Base-by-base conservation (phyloP, 2,329 filamentous ascomycete species). In the Cytospora schulzeri region DNA sequence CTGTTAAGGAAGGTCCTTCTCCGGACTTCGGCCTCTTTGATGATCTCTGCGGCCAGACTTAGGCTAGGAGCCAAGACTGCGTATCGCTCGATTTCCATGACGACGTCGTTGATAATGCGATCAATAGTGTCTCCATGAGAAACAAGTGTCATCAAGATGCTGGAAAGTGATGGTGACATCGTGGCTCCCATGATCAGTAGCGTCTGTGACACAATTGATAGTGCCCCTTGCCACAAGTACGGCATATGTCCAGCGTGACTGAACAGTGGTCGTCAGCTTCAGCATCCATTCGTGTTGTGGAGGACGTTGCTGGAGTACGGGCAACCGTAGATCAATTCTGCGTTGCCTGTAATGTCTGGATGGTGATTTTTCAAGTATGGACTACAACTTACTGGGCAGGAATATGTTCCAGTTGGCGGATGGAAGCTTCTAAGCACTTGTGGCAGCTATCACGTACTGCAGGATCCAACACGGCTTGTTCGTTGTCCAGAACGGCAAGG, bases 171-270 rank as follows among this genome's bases (percentile, higher is more conserved):
- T 1, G 88, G 87, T 11, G 88, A 93, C 87, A 94, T 91, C 19
- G 89, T 92, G 19, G 91, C 90, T 8, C 91, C 91, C 91, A 95
- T 94, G 38, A 95, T 86, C 52, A 95, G 81, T 19, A 95, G 80
- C 2, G 90, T 90, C 75, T 95, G 91, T 7, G 90, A 92, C 26
- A 93, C 90, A 72, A 95, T 91, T 26, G 90, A 93, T 45, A 95
- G 82, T 11, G 91, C 90, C 22, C 91, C 91, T 78, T 94, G 91
- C 88, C 91, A 95, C 24, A 94, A 83, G 76, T 94, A 95, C 15
- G 91, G 91, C 79, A 95, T 88, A 73, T 94, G 91, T 58, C 91
- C 91, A 66, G 89, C 90, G 72, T 93, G 91, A 77, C 87, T 90
- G 72, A 70, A 72, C 24, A 8, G 41, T 17, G 4, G 17, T 2